These are phyloP conservation scores for Penicillium frequentans DNA, from an alignment of 2,329 filamentous ascomycete species.

Conservation along the genomic window DNA sequence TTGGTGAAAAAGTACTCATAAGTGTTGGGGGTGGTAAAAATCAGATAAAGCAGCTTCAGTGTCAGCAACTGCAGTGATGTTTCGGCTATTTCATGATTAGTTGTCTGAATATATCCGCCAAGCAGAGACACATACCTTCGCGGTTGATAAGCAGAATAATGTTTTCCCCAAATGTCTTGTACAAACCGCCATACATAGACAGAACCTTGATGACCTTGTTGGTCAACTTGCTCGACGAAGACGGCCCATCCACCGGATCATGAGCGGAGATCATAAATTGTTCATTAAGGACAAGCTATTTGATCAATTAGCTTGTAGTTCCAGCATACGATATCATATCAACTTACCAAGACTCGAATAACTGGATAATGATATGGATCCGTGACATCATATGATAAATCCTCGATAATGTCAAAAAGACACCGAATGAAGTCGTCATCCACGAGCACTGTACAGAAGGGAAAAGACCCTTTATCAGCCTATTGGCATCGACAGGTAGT, in stretches of 20 bases:
- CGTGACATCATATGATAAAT: slow-evolving; percentile 78
- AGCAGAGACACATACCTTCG: slow-evolving; percentile 57
- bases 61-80: slow-evolving; percentile 95
- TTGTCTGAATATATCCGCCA: neutral
- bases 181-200: slow-evolving; percentile 74
- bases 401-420: slow-evolving; percentile 84
- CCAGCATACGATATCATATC: neutral
- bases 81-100: slow-evolving; percentile 56
- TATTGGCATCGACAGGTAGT: neutral
- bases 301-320: neutral
- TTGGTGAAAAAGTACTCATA: slow-evolving; percentile 99
- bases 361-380: slow-evolving; percentile 96
- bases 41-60: slow-evolving; percentile 87
- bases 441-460: slow-evolving; percentile 49
- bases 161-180: slow-evolving; percentile 96
- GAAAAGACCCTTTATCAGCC: slow-evolving; percentile 4
- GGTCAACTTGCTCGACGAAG: slow-evolving; percentile 62
- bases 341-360: slow-evolving; percentile 81
- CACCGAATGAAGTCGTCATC: slow-evolving; percentile 79
- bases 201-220: slow-evolving; percentile 93
- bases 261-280: slow-evolving; percentile 87
- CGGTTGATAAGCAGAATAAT: slow-evolving; percentile 93
- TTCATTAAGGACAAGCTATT: slow-evolving; percentile 88
- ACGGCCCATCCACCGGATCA: slow-evolving; percentile 46
- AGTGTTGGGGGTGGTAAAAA: slow-evolving; percentile 88